phyloP scores from a whole-genome alignment of 306 rosid genomes.

The Vigna nakashimae region DNA sequence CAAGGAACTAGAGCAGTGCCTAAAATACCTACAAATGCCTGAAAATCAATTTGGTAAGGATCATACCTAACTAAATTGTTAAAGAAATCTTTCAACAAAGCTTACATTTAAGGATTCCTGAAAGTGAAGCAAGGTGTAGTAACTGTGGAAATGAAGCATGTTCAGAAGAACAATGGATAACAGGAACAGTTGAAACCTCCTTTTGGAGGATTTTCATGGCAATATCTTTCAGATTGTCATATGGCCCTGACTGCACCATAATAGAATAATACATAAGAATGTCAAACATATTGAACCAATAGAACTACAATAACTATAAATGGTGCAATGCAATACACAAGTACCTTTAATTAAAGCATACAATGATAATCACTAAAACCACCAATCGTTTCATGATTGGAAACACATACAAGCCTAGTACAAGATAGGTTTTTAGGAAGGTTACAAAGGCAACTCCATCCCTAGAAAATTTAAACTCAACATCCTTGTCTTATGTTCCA shows the following conservation, averaged over 20 bases:
- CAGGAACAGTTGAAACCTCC: conserved; percentile 87
- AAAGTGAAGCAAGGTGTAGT: conserved; percentile 92
- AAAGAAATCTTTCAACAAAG: conserved; percentile 25
- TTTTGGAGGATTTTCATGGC: conserved; percentile 81
- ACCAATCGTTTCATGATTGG: background rate
- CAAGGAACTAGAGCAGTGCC: conserved; percentile 75
- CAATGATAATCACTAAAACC: conserved; percentile 12
- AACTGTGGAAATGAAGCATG: conserved; percentile 86
- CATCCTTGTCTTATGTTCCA: too few relatives aligned
- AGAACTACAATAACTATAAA: background rate
- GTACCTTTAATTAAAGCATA: background rate
- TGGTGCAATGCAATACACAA: conserved; percentile 6
- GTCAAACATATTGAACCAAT: background rate
- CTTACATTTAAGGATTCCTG: conserved; percentile 90
- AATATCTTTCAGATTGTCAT: conserved; percentile 84
- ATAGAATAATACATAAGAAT: conserved; percentile 29
- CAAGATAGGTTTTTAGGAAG: too few relatives aligned
- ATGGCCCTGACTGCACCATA: conserved; percentile 78
- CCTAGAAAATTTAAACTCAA: too few relatives aligned
- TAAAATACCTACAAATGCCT: conserved; percentile 96
- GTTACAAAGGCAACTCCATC: too few relatives aligned
- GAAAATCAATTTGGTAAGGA: conserved; percentile 63
- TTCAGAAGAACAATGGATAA: conserved; percentile 80
- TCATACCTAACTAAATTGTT: conserved; percentile 18
- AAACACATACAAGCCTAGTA: too few relatives aligned